Evolutionary conservation across 1,284 basidiomycete genomes (phyloP), one percentile per base, ranked within the genome.

Genomic region (Fomitopsis palustris): DNA sequence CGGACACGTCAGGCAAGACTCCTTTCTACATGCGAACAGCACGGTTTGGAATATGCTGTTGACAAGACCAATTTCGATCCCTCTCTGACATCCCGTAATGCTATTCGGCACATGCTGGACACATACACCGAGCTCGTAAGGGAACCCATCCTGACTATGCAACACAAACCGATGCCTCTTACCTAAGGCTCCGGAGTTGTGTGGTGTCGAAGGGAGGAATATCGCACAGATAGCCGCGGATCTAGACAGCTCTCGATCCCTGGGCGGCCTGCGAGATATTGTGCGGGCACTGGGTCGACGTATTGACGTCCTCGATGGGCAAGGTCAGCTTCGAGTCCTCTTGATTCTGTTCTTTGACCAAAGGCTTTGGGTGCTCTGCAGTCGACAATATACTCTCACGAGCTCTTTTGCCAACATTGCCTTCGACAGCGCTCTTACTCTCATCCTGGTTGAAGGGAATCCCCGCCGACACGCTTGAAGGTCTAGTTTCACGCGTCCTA

Each of bases 41-140:
- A 89, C 61, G 67, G 72, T 1, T 69, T 92, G 17, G 74, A 80
- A 55, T 93, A 87, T 69, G 77, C 87, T 39, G 74, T 75, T 23
- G 90, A 93, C 67, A 71, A 74, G 1, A 88, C 88, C 9, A 93
- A 93, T 68, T 84, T 86, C 58, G 85, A 91, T 64, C 88, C 90
- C 1, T 77, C 78, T 8, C 59, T 88, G 23, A 90, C 90, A 0
- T 68, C 85, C 41, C 80, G 91, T 12, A 93, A 93, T 71, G 80
- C 82, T 12, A 77, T 93, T 25, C 85, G 90, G 17, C 74, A 81
- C 25, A 23, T 33, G 12, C 38, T 68, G 6, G 31, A 21, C 9
- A 56, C 62, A 2, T 29, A 16, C 1, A 16, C 12, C 1, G 6
- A 14, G 25, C 45, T 47, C 2, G 45, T 47, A 27, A 47, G 45